Conservation (phyloP, 805 yeast species). For the Lachancea sp. region DNA sequence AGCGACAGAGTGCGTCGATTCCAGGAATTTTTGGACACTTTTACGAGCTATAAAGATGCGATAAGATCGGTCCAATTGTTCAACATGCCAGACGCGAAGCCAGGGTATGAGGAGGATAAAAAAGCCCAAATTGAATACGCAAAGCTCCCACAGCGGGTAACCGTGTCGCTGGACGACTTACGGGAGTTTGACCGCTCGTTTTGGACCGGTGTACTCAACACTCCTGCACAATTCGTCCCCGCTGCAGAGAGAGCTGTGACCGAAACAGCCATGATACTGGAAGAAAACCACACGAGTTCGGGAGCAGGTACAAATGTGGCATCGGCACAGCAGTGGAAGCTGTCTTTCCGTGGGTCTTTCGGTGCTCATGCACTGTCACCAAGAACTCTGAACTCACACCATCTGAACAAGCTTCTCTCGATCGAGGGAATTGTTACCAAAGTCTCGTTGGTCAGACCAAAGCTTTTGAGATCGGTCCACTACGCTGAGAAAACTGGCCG, state of each 20-base stretch:
- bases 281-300: slow-evolving; percentile 17
- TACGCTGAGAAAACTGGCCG: slow-evolving; percentile 78
- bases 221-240: slow-evolving; percentile 82
- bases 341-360: slow-evolving; percentile 85
- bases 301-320: background rate
- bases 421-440: slow-evolving; percentile 94
- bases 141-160: slow-evolving; percentile 42
- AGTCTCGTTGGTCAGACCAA: slow-evolving; percentile 89
- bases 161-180: slow-evolving; percentile 77
- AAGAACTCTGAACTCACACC: slow-evolving; percentile 71
- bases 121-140: slow-evolving; percentile 7
- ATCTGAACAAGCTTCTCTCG: slow-evolving; percentile 74
- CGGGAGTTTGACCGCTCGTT: slow-evolving; percentile 73
- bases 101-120: slow-evolving; percentile 9
- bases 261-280: slow-evolving; percentile 69
- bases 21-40: slow-evolving; percentile 74
- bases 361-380: slow-evolving; percentile 86
- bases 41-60: slow-evolving; percentile 59
- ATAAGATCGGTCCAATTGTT: slow-evolving; percentile 68
- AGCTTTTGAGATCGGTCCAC: slow-evolving; percentile 84
- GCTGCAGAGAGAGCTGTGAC: slow-evolving; percentile 82
- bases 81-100: slow-evolving; percentile 30
- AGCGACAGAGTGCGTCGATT: slow-evolving; percentile 83
- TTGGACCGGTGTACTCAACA: slow-evolving; percentile 68
- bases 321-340: slow-evolving; percentile 45